Evolutionary conservation across 1,284 basidiomycete species (phyloP), one percentile per base, ranked within the genome.

Genomic region (Rhodofomes roseus): DNA sequence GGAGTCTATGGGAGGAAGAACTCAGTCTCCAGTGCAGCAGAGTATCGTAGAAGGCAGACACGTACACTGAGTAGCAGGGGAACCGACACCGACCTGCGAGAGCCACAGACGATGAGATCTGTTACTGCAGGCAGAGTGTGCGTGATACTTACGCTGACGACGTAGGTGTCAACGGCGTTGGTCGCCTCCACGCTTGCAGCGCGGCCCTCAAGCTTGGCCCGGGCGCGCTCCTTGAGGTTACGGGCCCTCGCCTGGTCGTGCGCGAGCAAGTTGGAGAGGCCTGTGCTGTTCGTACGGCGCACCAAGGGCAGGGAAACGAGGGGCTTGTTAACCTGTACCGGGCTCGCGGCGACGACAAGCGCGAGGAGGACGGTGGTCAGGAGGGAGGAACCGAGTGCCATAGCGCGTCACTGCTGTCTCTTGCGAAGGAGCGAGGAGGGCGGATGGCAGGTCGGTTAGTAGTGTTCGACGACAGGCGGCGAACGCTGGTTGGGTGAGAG

Each of bases 221-320:
- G 61, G 46, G 66, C 64, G 25, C 60, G 62, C 6, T 59, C 60
- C 23, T 58, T 63, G 43, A 70, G 64, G 53, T 58, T 55, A 36
- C 43, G 48, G 16, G 61, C 68, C 34, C 66, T 69, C n/a, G 62
- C 63, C 58, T 68, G 68, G 54, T 72, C 70, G 29, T 64, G 63
- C 20, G 58, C 65, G 34, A 69, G 56, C 7, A 70, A 57, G 23
- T 56, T 66, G 50, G 56, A 55, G 31, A 64, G 54, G 27, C 81
- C 80, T 4, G 74, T 80, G 57, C 75, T 59, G 64, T 85, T 85
- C 66, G 85, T 66, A 57, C 75, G 73, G 66, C 79, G 78, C 22
- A 82, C 77, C 52, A 87, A 65, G 14, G 81, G 73, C 11, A 86
- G 67, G 5, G 76, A 78, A 54, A 85, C 70, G 14, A 65, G 70